Percentiles rank a stretch among this genome's conserved stretches.
phyloP scores from a whole-genome alignment of 257 asterid genomes.

The Fraxinus pennsylvanica region DNA sequence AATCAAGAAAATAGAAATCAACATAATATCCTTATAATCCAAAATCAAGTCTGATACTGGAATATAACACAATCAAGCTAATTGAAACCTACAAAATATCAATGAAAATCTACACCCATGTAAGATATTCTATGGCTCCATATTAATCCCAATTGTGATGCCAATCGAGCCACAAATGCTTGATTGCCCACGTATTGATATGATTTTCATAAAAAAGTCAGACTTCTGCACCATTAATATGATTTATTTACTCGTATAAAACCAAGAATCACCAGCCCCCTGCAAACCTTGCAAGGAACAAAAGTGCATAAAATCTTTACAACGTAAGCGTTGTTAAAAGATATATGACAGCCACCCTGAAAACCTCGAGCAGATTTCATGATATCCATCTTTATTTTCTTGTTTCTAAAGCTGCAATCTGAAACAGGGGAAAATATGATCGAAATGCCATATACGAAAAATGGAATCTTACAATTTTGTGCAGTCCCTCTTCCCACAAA shows the following conservation, averaged over 20 bases:
- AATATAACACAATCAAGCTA: neutral
- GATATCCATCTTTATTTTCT: neutral
- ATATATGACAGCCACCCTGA: neutral
- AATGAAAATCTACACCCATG: neutral
- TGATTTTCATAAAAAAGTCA: neutral
- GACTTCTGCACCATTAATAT: constrained; percentile 24
- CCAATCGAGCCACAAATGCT: neutral
- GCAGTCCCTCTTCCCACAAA: neutral
- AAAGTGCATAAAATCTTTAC: neutral
- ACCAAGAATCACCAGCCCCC: constrained; percentile 10
- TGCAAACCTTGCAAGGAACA: neutral
- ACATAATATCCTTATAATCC: neutral
- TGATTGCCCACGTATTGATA: neutral
- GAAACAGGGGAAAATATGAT: neutral
- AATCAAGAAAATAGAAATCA: neutral
- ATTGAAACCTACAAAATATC: neutral
- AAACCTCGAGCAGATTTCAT: neutral
- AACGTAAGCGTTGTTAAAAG: neutral
- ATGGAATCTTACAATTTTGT: neutral
- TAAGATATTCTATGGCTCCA: neutral
- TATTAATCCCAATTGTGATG: neutral
- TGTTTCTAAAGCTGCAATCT: neutral
- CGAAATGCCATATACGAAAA: neutral
- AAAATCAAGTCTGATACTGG: neutral
- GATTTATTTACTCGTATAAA: neutral